Evolutionary conservation across 495 filamentous ascomycete species (phyloP), one percentile per base, ranked within the genome.

Genomic region (Podospora tetraspora): DNA sequence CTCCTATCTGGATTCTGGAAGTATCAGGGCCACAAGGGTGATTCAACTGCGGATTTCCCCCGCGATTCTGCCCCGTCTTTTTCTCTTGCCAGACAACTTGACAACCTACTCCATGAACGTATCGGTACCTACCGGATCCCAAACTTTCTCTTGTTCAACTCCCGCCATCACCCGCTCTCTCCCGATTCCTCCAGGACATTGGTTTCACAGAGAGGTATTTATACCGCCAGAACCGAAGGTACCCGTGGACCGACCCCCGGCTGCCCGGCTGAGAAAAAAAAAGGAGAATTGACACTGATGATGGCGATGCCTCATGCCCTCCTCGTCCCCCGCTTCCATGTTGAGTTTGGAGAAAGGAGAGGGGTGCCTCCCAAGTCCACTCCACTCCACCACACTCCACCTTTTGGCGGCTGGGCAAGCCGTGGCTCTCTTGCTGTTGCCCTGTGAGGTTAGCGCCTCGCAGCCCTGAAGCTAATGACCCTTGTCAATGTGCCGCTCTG

Each of bases 401-500:
- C 25, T 60, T 60, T 63, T 59, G 5, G 21, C 27, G 32, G 57
- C 57, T 32, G 59, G 19, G 37, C 62, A 62, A 61, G 63, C 59
- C 63, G 22, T 59, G 59, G 21, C 68, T 66, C 37, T 59, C 29
- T 59, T 65, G 69, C 64, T 68, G 27, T 60, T 66, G 11, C 62
- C 67, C 67, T 62, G 59, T 34, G 63, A 21, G 59, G 37, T 62
- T 68, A 70, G 69, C 52, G 62, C 37, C 23, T 56, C 58, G 24
- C 58, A 57, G 63, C 58, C 62, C 66, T 66, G 70, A 30, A 68
- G 68, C 68, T 73, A 69, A 56, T 3, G 22, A 74, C 71, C 73
- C 73, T 70, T 73, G 73, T 73, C 68, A 19, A 8, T 64, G 25
- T 65, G 61, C 57, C 70, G 70, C 21, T 24, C 57, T 61, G 70